Evolutionary conservation across 1,284 basidiomycete species (phyloP), one percentile per base, ranked within the genome.

Genomic region (Apiotrichum porosum): DNA sequence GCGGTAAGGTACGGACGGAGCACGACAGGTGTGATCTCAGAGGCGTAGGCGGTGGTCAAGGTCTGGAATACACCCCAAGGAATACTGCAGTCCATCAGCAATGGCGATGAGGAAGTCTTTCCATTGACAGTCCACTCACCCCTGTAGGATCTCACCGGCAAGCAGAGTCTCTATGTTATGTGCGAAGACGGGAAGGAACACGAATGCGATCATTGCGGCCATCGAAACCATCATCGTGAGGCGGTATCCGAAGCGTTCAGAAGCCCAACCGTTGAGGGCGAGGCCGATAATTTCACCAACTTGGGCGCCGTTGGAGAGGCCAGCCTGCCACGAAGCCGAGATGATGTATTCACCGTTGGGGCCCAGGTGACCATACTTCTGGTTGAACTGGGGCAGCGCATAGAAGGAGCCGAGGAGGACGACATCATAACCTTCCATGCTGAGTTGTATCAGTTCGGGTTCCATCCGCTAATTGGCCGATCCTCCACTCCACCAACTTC

Each of bases 11-110:
- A 61, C 19, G 52, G 51, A 37, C 62, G 57, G 17, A 62, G 52
- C 10, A 48, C 46, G 15, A 60, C 47, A 3, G 77, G 77, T 35
- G 70, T 72, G 19, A 78, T 70, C 39, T 79, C 78, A 14, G 73
- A 69, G 13, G 78, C 78, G 54, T 77, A 79, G 0, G 75, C 64
- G 9, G 73, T 75, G 8, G 75, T 76, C 3, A 78, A 59, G 1
- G 76, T 76, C 56, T 49, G 41, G 37, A 38, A 26, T 4, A 17
- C 10, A 12, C 30, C 40, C 26, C 26, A 28, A 6, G 26, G 26
- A 12, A 28, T 28, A 6, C 12, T 6, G 12, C 8, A 28, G 26
- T 6, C 8, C 6, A 12, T 28, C 26, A 28, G 26, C 12, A 28
- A 6, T 28, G 26, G 12, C 12, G 8, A 28, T 28, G 26, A 28